Evolutionary conservation across 2,329 filamentous ascomycete species (phyloP).

Genomic region (Sporothrix luriei): DNA sequence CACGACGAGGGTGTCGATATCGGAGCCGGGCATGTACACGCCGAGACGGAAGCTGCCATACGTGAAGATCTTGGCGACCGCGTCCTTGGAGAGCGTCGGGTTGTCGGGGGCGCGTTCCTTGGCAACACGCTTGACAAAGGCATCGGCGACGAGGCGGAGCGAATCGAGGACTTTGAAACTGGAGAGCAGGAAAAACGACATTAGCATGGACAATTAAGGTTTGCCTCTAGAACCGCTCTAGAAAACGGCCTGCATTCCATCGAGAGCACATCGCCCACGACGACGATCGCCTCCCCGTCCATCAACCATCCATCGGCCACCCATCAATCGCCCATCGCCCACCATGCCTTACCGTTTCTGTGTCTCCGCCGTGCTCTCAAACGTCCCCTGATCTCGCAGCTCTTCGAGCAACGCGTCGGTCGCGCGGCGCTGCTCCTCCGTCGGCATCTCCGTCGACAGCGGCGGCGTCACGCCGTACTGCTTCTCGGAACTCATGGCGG

Average conservation of each 20-base stretch:
- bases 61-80: constrained; percentile 90
- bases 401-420: constrained; percentile 82
- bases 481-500: constrained; percentile 40
- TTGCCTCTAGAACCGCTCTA: not conserved
- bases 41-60: constrained; percentile 95
- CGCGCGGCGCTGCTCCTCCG: constrained; percentile 71
- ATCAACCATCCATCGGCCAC: not conserved
- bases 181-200: not conserved
- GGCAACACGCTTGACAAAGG: constrained; percentile 84
- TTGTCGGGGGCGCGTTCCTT: constrained; percentile 70
- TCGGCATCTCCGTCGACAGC: constrained; percentile 77
- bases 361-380: constrained; percentile 81
- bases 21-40: constrained; percentile 91
- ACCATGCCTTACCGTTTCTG: constrained; percentile 66
- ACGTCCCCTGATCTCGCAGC: constrained; percentile 86
- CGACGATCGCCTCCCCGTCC: constrained; percentile 5
- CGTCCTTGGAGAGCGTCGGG: constrained; percentile 75
- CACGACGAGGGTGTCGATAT: constrained; percentile 95
- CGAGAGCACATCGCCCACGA: not conserved
- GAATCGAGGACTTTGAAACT: constrained; percentile 74
- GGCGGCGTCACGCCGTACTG: constrained; percentile 74
- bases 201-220: not conserved
- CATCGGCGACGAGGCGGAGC: constrained; percentile 77
- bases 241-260: constrained; percentile 9
- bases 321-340: not conserved